Evolutionary conservation across 805 yeast genomes (phyloP), one percentile per base, ranked within the genome.

Genomic region (Metschnikowia aberdeeniae): DNA sequence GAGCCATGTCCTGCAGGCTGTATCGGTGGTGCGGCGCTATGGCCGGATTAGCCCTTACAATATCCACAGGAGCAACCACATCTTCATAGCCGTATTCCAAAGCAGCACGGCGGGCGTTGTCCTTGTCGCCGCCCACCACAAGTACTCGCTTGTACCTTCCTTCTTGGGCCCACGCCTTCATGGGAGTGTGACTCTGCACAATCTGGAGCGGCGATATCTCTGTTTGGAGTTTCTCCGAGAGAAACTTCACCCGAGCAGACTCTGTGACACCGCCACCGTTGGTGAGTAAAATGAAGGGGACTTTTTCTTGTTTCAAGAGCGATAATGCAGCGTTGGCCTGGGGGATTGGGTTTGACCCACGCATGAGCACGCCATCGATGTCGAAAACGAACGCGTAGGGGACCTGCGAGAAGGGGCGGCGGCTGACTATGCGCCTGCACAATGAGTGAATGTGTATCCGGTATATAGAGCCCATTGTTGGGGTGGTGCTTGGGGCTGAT

Each of bases 241-340:
- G 61, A 29, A 73, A 75, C 2, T 70, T 67, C 2, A 81, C 80
- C 36, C 96, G 69, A n/a, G 71, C 74, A 5, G 57, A 49, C 57
- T 89, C 97, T 10, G 77, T 64, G 28, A 75, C 75, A 2, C 97
- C 97, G 6, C 97, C 97, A 14, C 97, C 97, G 61, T 90, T 89
- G 6, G 97, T 89, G 60, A 90, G 71, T 34, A 90, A 60, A n/a
- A 89, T 79, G 67, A 80, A 90, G 1, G 97, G 96, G 6, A 89
- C 69, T 14, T 75, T 72, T 19, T 73, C 58, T 6, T 72, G 51
- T 36, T 82, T 68, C 37, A 90, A 67, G 13, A 78, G 60, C 38
- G 70, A 60, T 27, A 86, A 66, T 0, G 95, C 85, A 13, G 72
- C 73, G 10, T 67, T 67, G 1, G 96, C 96, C 36, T 71, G 72